Conservation (phyloP, 768 basidiomycete species). For the Termitomyces titanicus region DNA sequence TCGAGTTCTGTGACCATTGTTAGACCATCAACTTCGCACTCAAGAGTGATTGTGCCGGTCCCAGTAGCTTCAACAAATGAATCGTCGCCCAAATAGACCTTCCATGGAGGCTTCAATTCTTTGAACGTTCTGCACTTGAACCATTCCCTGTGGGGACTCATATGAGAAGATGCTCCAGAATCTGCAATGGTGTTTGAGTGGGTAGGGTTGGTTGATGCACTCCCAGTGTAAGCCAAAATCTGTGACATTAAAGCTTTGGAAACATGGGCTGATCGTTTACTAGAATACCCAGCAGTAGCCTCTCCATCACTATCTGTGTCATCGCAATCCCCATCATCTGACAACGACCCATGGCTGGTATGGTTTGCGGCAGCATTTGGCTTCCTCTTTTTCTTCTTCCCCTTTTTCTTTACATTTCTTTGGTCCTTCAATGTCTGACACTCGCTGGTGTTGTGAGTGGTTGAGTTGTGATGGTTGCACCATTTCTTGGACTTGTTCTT, state of each 20-base stretch:
- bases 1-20: background rate
- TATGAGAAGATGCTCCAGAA: background rate
- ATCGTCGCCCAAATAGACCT: background rate
- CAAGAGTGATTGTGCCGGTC: background rate
- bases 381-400: background rate
- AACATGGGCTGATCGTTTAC: background rate
- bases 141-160: background rate
- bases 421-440: background rate
- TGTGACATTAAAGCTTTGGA: background rate
- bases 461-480: background rate
- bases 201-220: background rate
- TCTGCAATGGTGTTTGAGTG: background rate
- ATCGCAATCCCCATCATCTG: background rate
- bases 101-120: background rate
- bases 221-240: background rate
- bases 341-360: background rate
- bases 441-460: background rate
- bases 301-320: background rate
- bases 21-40: background rate
- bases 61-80: background rate
- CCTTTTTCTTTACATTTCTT: background rate
- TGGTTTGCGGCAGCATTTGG: background rate
- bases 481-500: background rate
- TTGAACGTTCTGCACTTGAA: background rate
- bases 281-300: background rate